phyloP scores from a whole-genome alignment of 169 alveolate genomes.

The Plasmodium coatneyi region DNA sequence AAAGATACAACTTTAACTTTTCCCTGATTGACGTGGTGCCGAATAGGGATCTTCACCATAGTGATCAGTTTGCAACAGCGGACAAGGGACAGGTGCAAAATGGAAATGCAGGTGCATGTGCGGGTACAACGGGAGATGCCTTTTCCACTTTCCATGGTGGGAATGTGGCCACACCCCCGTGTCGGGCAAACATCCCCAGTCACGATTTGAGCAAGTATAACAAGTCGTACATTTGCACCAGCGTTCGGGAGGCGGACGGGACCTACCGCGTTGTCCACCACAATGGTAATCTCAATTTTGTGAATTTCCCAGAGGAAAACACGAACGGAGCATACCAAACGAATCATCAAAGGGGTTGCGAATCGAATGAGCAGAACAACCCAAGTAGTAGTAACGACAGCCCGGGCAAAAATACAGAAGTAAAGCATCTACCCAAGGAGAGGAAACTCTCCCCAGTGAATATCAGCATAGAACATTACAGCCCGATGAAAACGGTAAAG shows the following conservation, averaged over 20 bases:
- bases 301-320: background rate
- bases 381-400: background rate
- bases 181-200: background rate
- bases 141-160: background rate
- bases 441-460: constrained; percentile 7
- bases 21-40: constrained; percentile 9
- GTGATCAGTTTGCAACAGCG: background rate
- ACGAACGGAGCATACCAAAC: background rate
- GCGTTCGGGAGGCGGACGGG: background rate
- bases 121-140: background rate
- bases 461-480: constrained; percentile 34
- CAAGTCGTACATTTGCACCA: constrained; percentile 5
- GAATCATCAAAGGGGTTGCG: too few relatives aligned
- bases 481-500: constrained; percentile 71
- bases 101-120: background rate
- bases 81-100: background rate
- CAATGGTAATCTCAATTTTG: background rate
- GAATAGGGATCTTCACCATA: background rate
- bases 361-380: background rate
- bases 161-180: background rate
- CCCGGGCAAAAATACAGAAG: background rate
- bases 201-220: background rate
- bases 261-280: background rate
- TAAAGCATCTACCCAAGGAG: background rate
- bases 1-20: constrained; percentile 62